Percentiles rank a stretch among this genome's conserved stretches.
Evolutionary conservation across 2,329 filamentous ascomycete species (phyloP).

Genomic region (Pseudogymnoascus sp.): DNA sequence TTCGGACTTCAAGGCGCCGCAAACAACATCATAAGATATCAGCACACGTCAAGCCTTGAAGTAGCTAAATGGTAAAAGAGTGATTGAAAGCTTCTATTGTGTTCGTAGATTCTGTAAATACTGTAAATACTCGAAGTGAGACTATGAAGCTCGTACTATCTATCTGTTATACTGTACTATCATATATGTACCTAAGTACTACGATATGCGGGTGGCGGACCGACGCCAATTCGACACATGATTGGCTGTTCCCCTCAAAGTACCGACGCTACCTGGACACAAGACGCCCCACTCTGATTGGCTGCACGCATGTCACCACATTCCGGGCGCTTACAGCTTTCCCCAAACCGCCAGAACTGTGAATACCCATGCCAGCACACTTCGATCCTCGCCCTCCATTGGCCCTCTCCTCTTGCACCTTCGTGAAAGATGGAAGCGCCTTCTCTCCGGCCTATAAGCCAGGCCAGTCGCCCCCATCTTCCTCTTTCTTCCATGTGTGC

Average conservation of each 20-base stretch:
- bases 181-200: not conserved
- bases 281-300: not conserved
- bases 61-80: not conserved
- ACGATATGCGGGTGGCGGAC: not conserved
- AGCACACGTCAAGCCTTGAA: not conserved
- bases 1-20: too few relatives aligned
- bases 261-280: conserved; percentile 3
- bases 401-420: not conserved
- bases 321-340: conserved; percentile 5
- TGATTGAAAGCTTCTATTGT: not conserved
- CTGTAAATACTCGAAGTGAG: not conserved
- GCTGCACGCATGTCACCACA: conserved; percentile 4
- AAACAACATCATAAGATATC: not conserved
- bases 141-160: not conserved
- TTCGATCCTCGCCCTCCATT: not conserved
- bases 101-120: not conserved
- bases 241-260: not conserved
- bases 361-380: conserved; percentile 7
- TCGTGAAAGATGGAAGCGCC: conserved; percentile 3
- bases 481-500: not conserved
- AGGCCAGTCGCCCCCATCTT: not conserved
- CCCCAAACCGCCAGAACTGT: conserved; percentile 1
- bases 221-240: not conserved
- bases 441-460: conserved; percentile 1
- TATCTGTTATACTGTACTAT: not conserved